These are phyloP conservation scores for Fusarium sp. DNA, from an alignment of 2,329 filamentous ascomycete species.

Conservation along the genomic window DNA sequence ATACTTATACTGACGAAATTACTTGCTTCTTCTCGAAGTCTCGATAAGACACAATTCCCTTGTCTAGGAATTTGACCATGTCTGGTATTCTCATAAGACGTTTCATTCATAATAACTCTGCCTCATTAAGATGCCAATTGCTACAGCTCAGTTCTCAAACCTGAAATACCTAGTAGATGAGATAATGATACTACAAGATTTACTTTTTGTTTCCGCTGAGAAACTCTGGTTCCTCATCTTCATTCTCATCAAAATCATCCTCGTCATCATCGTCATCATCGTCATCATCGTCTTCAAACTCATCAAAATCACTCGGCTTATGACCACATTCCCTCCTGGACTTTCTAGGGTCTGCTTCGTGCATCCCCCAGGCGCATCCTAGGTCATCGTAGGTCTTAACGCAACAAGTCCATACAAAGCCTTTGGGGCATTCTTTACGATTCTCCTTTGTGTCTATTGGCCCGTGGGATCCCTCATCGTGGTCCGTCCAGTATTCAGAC, in stretches of 20 bases:
- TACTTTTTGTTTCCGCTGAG: fast-evolving
- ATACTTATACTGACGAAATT: not conserved
- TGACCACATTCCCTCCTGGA: slow-evolving; percentile 13
- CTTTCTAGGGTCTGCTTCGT: slow-evolving; percentile 26
- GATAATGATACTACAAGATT: not conserved
- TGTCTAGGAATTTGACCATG: not conserved
- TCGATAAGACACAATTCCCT: not conserved
- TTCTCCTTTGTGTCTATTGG: slow-evolving; percentile 28
- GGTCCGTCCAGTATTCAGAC: slow-evolving; percentile 23
- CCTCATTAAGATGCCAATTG: not conserved
- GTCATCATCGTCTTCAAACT: not conserved
- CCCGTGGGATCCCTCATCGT: slow-evolving; percentile 24
- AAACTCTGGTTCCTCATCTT: not conserved
- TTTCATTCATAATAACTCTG: not conserved
- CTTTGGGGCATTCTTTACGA: slow-evolving; percentile 22
- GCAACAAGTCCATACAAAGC: slow-evolving; percentile 45
- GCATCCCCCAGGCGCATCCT: slow-evolving; percentile 30
- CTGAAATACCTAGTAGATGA: not conserved
- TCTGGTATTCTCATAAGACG: not conserved
- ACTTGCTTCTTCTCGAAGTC: not conserved
- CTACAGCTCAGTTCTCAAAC: not conserved
- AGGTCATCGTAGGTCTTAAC: not conserved
- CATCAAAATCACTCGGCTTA: not conserved
- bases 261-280: not conserved
- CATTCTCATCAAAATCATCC: not conserved